phyloP scores from a whole-genome alignment of 1,284 basidiomycete species.

The Ustilago bromivora region DNA sequence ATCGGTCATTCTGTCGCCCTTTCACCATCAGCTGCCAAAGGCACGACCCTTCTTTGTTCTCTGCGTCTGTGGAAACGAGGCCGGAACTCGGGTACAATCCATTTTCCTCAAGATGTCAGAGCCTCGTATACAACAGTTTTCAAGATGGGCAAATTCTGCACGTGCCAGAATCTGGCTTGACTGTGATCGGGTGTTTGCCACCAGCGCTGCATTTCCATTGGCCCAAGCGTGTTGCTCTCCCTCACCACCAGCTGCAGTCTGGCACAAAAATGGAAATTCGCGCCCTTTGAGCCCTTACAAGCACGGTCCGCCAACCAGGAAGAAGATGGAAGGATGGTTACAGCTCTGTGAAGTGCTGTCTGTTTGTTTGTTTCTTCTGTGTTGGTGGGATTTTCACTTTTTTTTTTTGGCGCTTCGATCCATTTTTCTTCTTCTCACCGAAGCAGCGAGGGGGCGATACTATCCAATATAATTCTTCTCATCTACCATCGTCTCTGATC shows the following conservation, averaged over 20 bases:
- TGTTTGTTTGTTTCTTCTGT: neutral
- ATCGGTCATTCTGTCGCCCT: neutral
- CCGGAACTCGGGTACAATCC: constrained; percentile 14
- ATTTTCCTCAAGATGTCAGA: too few relatives aligned
- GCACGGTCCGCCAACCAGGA: constrained; percentile 25
- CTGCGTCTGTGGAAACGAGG: constrained; percentile 17
- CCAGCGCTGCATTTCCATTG: neutral
- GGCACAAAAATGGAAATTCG: neutral
- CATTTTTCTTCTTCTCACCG: constrained; percentile 18
- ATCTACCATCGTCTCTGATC: constrained; percentile 12
- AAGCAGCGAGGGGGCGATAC: neutral
- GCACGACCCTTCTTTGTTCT: constrained; percentile 18
- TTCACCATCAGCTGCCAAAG: constrained; percentile 5
- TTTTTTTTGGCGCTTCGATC: constrained; percentile 23
- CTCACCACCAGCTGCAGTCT: neutral
- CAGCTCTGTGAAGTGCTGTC: neutral
- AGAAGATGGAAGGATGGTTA: constrained; percentile 15
- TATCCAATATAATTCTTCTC: neutral
- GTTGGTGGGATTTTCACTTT: constrained; percentile 10
- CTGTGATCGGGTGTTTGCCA: constrained; percentile 25
- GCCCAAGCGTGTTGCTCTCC: neutral
- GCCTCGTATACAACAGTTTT: neutral
- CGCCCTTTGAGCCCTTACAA: constrained; percentile 2
- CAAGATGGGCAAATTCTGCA: constrained; percentile 5
- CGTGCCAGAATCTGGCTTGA: constrained; percentile 15